phyloP scores from a whole-genome alignment of 306 rosid genomes.

The Glycyrrhiza uralensis region DNA sequence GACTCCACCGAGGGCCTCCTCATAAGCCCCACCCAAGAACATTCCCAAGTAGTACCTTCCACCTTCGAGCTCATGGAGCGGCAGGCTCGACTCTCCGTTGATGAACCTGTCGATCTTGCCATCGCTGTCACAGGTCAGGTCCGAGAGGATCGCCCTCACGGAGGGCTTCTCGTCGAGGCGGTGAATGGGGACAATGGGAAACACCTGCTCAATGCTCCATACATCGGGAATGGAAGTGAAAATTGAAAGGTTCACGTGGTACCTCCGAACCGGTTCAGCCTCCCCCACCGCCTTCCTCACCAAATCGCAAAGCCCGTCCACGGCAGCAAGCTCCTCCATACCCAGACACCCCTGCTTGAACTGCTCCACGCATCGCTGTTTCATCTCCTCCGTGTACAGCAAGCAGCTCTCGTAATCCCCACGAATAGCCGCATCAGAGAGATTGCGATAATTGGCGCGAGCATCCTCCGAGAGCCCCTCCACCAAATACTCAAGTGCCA shows the following conservation, averaged over 20 bases:
- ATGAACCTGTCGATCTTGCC: constrained; percentile 81
- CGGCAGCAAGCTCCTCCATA: constrained; percentile 74
- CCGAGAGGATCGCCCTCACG: constrained; percentile 60
- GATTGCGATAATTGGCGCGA: constrained; percentile 44
- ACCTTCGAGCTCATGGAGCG: constrained; percentile 73
- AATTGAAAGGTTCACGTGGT: constrained; percentile 73
- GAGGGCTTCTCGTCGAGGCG: constrained; percentile 70
- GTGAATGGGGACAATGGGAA: constrained; percentile 79
- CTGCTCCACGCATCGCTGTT: constrained; percentile 62
- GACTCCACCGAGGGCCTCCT: constrained; percentile 94
- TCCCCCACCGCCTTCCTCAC: constrained; percentile 61
- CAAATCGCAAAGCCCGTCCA: constrained; percentile 66
- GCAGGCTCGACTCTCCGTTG: constrained; percentile 69
- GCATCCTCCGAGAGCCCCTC: constrained; percentile 72
- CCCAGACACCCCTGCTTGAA: constrained; percentile 69
- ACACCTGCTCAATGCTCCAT: constrained; percentile 80
- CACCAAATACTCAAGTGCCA: constrained; percentile 45
- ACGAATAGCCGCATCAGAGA: constrained; percentile 48
- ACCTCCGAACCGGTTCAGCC: constrained; percentile 50
- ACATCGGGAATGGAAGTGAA: constrained; percentile 80
- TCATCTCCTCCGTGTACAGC: constrained; percentile 64
- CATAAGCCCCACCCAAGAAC: constrained; percentile 96
- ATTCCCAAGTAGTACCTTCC: constrained; percentile 72
- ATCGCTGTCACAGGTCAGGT: constrained; percentile 88
- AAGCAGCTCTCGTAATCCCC: constrained; percentile 65